Conservation (phyloP, 768 basidiomycete species). For the Rossbeevera mucosa region DNA sequence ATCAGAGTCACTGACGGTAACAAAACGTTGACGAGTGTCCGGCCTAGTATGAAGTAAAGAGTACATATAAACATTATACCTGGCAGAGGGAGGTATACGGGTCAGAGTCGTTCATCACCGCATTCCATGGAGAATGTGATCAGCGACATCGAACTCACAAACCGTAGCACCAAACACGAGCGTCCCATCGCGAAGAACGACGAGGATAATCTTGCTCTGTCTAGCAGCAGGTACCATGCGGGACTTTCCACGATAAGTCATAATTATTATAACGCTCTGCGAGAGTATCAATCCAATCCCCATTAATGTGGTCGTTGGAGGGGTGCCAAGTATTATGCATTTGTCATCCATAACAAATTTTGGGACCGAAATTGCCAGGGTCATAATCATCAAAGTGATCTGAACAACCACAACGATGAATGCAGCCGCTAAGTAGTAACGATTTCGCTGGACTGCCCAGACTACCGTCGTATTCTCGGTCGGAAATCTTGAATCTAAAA, state of each 20-base stretch:
- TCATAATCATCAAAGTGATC: not conserved
- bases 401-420: constrained; percentile 5
- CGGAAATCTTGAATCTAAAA: not conserved
- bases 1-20: constrained; percentile 10
- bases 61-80: not conserved
- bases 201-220: constrained; percentile 9
- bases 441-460: constrained; percentile 9
- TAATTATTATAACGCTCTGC: constrained; percentile 12
- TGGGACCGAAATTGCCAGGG: not conserved
- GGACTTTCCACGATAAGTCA: constrained; percentile 16
- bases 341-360: constrained; percentile 4
- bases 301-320: not conserved
- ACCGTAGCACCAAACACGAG: constrained; percentile 5
- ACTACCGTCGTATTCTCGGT: constrained; percentile 5
- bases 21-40: constrained; percentile 11
- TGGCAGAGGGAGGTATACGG: not conserved
- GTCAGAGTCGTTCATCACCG: not conserved
- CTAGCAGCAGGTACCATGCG: constrained; percentile 6
- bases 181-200: constrained; percentile 16
- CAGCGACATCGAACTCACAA: constrained; percentile 9
- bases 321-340: constrained; percentile 9
- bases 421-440: not conserved
- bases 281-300: constrained; percentile 6
- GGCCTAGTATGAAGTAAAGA: constrained; percentile 2
- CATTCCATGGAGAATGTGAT: not conserved